Evolutionary conservation across 306 rosid species (phyloP).

Genomic region (Potentilla sterilis): DNA sequence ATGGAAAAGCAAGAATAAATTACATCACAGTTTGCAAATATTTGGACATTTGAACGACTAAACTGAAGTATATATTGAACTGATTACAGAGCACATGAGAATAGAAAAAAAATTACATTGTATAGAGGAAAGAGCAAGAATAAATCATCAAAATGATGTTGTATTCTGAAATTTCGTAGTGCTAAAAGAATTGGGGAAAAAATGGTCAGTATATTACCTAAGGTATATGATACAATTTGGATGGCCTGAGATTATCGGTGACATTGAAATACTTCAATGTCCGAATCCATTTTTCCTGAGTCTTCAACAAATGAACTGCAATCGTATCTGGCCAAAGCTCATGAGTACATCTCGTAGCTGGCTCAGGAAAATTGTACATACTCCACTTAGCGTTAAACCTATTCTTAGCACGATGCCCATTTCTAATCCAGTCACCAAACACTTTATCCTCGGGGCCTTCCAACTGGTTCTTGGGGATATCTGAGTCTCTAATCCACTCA

Average conservation of each 20-base stretch:
- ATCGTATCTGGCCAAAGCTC: slow-evolving; percentile 75
- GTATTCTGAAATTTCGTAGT: background rate
- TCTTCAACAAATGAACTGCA: slow-evolving; percentile 96
- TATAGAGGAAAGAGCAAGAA: slow-evolving; percentile 4
- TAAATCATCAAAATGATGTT: slow-evolving; percentile 9
- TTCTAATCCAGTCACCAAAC: slow-evolving; percentile 78
- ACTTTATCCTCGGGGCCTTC: slow-evolving; percentile 85
- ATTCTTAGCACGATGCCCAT: slow-evolving; percentile 55
- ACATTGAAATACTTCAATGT: slow-evolving; percentile 68
- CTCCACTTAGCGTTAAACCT: slow-evolving; percentile 91
- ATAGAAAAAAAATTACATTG: no score
- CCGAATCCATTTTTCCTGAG: slow-evolving; percentile 72
- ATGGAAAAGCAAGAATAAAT: no score
- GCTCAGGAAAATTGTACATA: slow-evolving; percentile 90
- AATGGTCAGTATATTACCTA: slow-evolving; percentile 12
- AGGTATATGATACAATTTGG: slow-evolving; percentile 73
- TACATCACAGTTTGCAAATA: no score
- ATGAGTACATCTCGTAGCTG: slow-evolving; percentile 66
- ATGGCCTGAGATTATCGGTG: slow-evolving; percentile 55
- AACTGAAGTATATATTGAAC: no score
- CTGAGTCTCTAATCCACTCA: slow-evolving; percentile 76
- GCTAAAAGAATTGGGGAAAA: slow-evolving; percentile 10
- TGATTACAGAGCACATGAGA: no score
- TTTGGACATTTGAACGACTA: no score
- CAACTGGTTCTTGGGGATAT: slow-evolving; percentile 64